Evolutionary conservation across 352 stramenopile genomes (phyloP), one percentile per base, ranked within the genome.

Genomic region (Globisporangium perplexum): DNA sequence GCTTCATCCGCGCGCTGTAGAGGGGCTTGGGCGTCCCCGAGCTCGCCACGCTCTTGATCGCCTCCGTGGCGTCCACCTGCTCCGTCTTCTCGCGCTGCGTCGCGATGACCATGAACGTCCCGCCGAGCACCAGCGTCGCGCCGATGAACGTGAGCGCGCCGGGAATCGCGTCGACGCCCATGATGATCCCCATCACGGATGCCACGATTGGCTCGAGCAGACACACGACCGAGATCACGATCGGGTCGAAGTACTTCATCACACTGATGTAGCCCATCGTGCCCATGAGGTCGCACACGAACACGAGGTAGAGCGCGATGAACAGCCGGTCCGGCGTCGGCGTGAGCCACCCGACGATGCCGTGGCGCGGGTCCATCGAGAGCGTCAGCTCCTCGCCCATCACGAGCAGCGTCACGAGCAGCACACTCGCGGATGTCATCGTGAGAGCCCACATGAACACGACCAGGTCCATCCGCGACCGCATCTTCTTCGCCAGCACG

Each of bases 201-300:
- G 78, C 87, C 12, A 93, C 45, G 44, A 94, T 67, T 12, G 88
- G 88, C 65, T 97, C 87, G n/a, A 96, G 60, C 12, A 97, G 68
- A 69, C 90, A 93, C 31, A 95, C 86, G 30, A 94, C 88, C 8
- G 86, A 87, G 31, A 96, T 73, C 23, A 96, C 86, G 50, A 97
- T 88, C 24, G 87, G 74, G 43, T 92, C 82, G 44, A 97, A 97
- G 66, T 97, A 96, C 53, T 97, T 96, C 75, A 97, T 87, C 12
- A 91, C 83, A 3, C 73, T 72, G 43, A 97, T 61, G 57, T 94
- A 97, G 12, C 86, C 86, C 42, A 92, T 77, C 12, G 83, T 95
- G 50, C 88, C 86, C 0, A 95, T 56, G 14, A 92, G 66, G 35
- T 89, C 95, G 54, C 88, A 96, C 20, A 96, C 71, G 24, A 96